Evolutionary conservation across 441 rosid genomes (phyloP).

Genomic region (Manihot esculenta): DNA sequence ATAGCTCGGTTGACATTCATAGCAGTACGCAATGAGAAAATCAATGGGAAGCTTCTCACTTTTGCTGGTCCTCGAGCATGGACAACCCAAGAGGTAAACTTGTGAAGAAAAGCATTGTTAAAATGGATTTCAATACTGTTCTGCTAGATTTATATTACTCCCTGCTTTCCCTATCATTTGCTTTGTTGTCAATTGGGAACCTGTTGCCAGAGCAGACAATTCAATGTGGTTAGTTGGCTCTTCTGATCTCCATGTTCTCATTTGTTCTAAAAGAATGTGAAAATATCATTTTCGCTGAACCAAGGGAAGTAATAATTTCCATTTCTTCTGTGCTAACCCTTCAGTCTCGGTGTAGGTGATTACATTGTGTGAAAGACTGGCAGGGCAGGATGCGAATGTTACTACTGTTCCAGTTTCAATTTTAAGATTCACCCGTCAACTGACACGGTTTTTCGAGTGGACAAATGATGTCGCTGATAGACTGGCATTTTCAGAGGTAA

Average conservation of each 20-base stretch:
- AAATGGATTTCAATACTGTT: neutral
- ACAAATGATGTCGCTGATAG: slow-evolving; percentile 94
- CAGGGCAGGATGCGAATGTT: slow-evolving; percentile 98
- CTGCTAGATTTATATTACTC: neutral
- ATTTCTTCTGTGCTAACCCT: slow-evolving; percentile 5
- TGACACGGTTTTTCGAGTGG: slow-evolving; percentile 83
- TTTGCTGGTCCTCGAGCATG: slow-evolving; percentile 98
- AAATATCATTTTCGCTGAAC: neutral
- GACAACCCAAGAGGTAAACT: slow-evolving; percentile 91
- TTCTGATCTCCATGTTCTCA: neutral
- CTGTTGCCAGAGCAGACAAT: neutral
- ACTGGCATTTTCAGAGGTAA: slow-evolving; percentile 93
- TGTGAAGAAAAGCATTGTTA: neutral
- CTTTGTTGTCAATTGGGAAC: neutral
- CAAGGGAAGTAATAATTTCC: slow-evolving; percentile 7
- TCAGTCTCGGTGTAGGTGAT: slow-evolving; percentile 53
- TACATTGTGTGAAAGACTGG: slow-evolving; percentile 88
- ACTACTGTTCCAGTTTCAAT: slow-evolving; percentile 91
- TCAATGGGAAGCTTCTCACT: slow-evolving; percentile 74
- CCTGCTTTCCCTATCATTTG: neutral
- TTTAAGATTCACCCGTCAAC: slow-evolving; percentile 73
- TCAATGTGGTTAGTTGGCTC: neutral
- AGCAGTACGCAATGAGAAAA: slow-evolving; percentile 73
- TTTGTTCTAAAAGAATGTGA: no score
- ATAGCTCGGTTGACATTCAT: slow-evolving; percentile 84